Evolutionary conservation across 208 protist genomes (phyloP).

Genomic region (Trypanosoma brucei): DNA sequence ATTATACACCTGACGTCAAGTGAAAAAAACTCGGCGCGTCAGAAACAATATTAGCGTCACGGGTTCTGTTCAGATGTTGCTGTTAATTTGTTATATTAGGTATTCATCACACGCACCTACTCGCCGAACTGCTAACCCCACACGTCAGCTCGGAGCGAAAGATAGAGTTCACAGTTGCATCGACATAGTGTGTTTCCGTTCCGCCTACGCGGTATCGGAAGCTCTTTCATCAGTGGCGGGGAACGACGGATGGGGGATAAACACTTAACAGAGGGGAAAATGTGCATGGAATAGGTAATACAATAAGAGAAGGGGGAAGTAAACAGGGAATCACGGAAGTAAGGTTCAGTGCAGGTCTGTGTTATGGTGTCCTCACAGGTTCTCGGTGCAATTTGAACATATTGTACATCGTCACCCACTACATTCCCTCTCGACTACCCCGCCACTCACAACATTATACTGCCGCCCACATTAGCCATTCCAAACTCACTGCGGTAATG

Average conservation of each 20-base stretch:
- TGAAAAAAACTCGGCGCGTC: conserved; percentile 1
- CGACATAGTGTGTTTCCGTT: neutral
- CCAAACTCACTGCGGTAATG: too few species aligned
- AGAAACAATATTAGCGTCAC: conserved; percentile 2
- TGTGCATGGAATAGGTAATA: neutral
- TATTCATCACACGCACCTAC: neutral
- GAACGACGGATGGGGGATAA: neutral
- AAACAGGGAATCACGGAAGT: conserved; percentile 1
- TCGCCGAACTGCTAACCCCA: neutral
- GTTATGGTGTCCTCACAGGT: conserved; percentile 14
- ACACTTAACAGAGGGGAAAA: neutral
- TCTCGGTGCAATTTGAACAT: neutral
- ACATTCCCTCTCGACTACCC: neutral
- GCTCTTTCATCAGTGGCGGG: neutral
- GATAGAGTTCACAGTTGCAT: conserved; percentile 1
- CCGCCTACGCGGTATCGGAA: neutral
- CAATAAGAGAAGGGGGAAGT: neutral
- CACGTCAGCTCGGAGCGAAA: neutral
- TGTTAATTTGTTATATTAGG: conserved; percentile 4
- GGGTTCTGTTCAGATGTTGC: conserved; percentile 11
- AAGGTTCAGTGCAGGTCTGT: conserved; percentile 18
- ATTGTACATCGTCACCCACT: neutral
- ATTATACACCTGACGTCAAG: too few species aligned
- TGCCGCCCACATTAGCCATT: too few species aligned
- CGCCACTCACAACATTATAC: neutral